Percentiles rank a stretch among this genome's conserved stretches.
These are phyloP conservation scores for Penicillium flavigenum DNA, from an alignment of 495 filamentous ascomycete species.

Conservation along the genomic window DNA sequence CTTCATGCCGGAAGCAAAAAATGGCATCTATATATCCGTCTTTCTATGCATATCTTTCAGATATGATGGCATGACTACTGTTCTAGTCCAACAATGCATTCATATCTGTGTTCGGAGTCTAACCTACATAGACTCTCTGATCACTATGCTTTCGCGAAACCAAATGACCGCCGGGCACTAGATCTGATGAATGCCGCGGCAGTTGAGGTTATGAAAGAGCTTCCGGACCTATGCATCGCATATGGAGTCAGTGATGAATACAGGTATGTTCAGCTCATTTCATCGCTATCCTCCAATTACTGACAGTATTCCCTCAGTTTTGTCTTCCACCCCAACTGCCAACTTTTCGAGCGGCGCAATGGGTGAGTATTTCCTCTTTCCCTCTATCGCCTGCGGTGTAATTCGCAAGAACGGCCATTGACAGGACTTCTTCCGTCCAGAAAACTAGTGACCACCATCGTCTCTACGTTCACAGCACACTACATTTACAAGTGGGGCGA, in stretches of 20 bases:
- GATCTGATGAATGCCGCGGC: constrained; percentile 95
- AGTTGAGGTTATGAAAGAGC: constrained; percentile 73
- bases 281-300: background rate
- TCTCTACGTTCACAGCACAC: constrained; percentile 89
- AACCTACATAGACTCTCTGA: constrained; percentile 60
- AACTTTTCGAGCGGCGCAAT: constrained; percentile 81
- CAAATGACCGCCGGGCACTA: constrained; percentile 84
- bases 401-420: background rate
- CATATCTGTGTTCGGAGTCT: constrained; percentile 2
- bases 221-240: constrained; percentile 80
- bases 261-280: constrained; percentile 52
- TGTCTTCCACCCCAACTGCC: constrained; percentile 75
- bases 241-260: constrained; percentile 96
- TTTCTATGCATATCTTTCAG: background rate
- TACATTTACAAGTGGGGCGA: constrained; percentile 79
- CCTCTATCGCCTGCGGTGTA: background rate
- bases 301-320: constrained; percentile 57
- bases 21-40: background rate
- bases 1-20: background rate
- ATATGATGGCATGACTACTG: background rate
- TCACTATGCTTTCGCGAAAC: constrained; percentile 84
- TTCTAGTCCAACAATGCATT: background rate
- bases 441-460: constrained; percentile 86
- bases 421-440: constrained; percentile 37
- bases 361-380: constrained; percentile 55